A percentile compares a stretch with the other conserved stretches of the same genome.
Conservation (phyloP, 2,329 filamentous ascomycete genomes). For the Macrophomina phaseolina region DNA sequence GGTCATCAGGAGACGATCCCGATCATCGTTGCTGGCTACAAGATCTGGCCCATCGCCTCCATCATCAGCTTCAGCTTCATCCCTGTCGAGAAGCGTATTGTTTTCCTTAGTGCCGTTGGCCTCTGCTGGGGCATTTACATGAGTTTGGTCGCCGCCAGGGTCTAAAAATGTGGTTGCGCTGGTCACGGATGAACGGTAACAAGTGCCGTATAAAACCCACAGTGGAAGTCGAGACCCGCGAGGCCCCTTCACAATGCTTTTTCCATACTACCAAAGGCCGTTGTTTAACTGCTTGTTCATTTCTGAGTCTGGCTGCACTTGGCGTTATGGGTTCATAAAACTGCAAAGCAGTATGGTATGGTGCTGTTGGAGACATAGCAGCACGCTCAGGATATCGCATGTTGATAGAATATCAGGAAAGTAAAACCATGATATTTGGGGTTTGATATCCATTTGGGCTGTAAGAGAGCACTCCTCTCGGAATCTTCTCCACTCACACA, state of each 20-base stretch:
- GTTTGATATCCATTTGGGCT: too few relatives aligned
- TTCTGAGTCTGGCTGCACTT: background rate
- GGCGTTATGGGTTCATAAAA: background rate
- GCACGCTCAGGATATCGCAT: too few relatives aligned
- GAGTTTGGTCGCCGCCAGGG: conserved; percentile 61
- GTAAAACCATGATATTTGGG: too few relatives aligned
- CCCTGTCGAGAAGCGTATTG: conserved; percentile 71
- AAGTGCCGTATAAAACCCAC: background rate
- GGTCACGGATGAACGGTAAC: background rate
- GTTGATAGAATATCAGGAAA: too few relatives aligned
- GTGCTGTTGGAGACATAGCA: too few relatives aligned
- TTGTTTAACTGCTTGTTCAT: background rate
- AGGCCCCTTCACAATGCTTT: too few relatives aligned
- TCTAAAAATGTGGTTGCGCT: background rate
- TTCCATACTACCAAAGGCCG: too few relatives aligned
- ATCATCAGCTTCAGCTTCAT: conserved; percentile 73
- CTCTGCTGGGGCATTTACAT: conserved; percentile 78
- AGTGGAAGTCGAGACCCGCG: too few relatives aligned
- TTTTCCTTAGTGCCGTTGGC: conserved; percentile 75
- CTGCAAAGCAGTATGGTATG: background rate
- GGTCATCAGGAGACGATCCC: conserved; percentile 38
- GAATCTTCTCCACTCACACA: too few relatives aligned
- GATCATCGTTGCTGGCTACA: conserved; percentile 66
- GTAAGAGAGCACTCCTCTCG: too few relatives aligned
- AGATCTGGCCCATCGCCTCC: conserved; percentile 75